Evolutionary conservation across 2,329 filamentous ascomycete genomes (phyloP), one percentile per base, ranked within the genome.

Genomic region (Colletotrichum neosansevieriae): DNA sequence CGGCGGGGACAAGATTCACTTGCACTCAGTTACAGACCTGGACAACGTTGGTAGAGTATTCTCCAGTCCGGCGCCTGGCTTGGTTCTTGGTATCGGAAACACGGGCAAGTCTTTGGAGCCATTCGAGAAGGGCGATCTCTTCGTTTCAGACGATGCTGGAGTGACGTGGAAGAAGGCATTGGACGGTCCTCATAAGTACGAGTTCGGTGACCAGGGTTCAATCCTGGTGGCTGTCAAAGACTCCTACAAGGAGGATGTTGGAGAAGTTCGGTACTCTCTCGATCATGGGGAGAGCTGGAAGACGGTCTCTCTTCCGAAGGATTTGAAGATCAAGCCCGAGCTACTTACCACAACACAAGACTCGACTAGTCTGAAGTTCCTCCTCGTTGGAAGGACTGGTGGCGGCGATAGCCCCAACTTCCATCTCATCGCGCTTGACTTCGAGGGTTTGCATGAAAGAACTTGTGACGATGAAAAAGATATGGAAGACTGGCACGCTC

Each of bases 11-110:
- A 83, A 87, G 5, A 85, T 99, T 36, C 94, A 99, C 76, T 85
- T 99, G 7, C 96, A 99, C 79, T 98, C 95, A 0, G 91, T 98
- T 67, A 98, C 95, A 2, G 89, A 96, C 63, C 84, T 94, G 45
- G 86, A 88, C 68, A 97, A 98, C 75, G 84, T 91, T 44, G 96
- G 96, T 1, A 89, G 92, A 13, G 91, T 98, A 49, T 99, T 95
- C 78, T 98, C 95, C 2, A 98, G 94, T 74, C 93, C 94, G 1
- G 95, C 96, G 0, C 95, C 96, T 3, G 97, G 96, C 7, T 85
- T 99, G 64, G 88, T 98, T 19, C 97, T 99, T 93, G 97, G 92
- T 15, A 89, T 97, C 58, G 96, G 96, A 66, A 99, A 99, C 77
- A 93, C 89, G 4, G 96, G 97, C 59, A 88, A 92, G 19, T 83